A percentile compares a stretch with the other conserved stretches of the same genome.
Evolutionary conservation across 1,284 basidiomycete genomes (phyloP).

Genomic region (Naganishia albida): DNA sequence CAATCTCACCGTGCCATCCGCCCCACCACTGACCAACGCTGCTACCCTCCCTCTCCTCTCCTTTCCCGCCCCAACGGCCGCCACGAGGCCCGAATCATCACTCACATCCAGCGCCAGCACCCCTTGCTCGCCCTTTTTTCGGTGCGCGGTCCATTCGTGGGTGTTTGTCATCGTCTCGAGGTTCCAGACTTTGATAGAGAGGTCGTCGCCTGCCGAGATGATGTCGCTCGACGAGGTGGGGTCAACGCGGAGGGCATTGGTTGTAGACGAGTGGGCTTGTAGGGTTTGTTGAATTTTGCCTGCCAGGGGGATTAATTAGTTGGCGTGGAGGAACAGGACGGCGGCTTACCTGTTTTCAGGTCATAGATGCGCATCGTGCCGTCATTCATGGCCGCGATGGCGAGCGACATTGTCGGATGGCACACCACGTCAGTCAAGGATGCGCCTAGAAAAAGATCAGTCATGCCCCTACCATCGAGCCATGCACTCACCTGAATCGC

Average conservation of each 20-base stretch:
- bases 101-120: conserved; percentile 78
- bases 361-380: conserved; percentile 90
- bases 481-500: conserved; percentile 31
- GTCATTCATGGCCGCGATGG: conserved; percentile 91
- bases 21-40: conserved; percentile 32
- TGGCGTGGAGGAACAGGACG: conserved; percentile 21
- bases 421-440: conserved; percentile 62
- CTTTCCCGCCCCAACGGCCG: conserved; percentile 9
- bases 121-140: conserved; percentile 85
- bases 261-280: conserved; percentile 84
- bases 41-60: conserved; percentile 12
- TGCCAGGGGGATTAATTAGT: conserved; percentile 44
- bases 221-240: conserved; percentile 68
- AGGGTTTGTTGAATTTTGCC: conserved; percentile 85
- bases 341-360: conserved; percentile 67
- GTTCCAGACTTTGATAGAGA: conserved; percentile 94
- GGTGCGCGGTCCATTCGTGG: conserved; percentile 83
- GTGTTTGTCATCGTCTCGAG: conserved; percentile 66
- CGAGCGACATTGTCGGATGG: conserved; percentile 84
- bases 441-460: neutral
- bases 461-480: neutral
- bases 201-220: conserved; percentile 89
- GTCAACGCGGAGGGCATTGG: conserved; percentile 87
- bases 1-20: conserved; percentile 35
- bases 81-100: conserved; percentile 19